Base-by-base conservation (phyloP, 106 monocot species). In the Posidonia australis region DNA sequence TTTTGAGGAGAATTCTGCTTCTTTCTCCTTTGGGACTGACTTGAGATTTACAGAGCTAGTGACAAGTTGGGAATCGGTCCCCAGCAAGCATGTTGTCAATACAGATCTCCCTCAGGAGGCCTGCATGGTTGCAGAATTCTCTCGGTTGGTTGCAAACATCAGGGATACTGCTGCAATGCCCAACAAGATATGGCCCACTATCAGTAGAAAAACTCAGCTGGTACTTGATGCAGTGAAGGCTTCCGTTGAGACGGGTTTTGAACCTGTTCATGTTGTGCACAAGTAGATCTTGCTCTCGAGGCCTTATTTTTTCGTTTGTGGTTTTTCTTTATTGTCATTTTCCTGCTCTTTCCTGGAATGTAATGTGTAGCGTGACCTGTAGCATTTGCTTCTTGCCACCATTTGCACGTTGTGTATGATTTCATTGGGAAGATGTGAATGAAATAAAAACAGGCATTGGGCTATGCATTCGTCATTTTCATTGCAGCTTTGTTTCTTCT, bases 101-200 rank as follows among this genome's bases (percentile, higher is more conserved):
- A 72, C 76, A 17, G 83, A 81, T 0, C 73, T 88, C 5, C 85
- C 89, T 1, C 88, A 89, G 65, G 93, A 93, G 58, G 83, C 79
- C 10, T 49, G 46, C n/a, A 89, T 89, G 93, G 77, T 93, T 3
- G 3, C 23, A 26, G 93, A 93, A 73, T 93, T 93, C 63, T 62
- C 89, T 0, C 80, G 81, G 43, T 44, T 93, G 42, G 93, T 80
- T 19, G 24, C 46, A 13, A 42, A 27, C 32, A 81, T 86, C 31
- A 82, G 67, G 32, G 72, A 68, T 45, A 27, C 57, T 20, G 64
- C 65, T 30, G 51, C 63, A 9, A 75, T 77, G 22, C 79, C 86
- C 19, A 83, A 86, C 1, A 42, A 45, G 21, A 71, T 74, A 60
- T 86, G 86, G 80, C 79, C 79, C 5, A 56, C 70, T 12, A 83